Evolutionary conservation across 2,329 filamentous ascomycete species (phyloP).

Genomic region (Magnaporthiopsis rhizophila): DNA sequence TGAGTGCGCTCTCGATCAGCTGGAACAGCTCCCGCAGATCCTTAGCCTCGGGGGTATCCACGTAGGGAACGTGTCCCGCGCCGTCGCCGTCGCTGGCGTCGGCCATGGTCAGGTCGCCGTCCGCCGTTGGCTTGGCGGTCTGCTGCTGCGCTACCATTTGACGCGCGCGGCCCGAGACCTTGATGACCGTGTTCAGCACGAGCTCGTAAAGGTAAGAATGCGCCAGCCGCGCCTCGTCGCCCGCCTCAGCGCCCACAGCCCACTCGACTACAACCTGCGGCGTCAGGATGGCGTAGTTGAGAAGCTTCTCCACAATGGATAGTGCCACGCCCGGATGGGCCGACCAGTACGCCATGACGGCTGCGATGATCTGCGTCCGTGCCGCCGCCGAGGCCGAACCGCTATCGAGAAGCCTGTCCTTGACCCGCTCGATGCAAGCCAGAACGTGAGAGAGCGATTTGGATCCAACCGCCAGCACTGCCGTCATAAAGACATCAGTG

Average conservation of each 20-base stretch:
- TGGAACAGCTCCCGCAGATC: slow-evolving; percentile 75
- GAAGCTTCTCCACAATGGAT: slow-evolving; percentile 88
- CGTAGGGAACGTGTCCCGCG: slow-evolving; percentile 13
- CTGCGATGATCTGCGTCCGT: slow-evolving; percentile 79
- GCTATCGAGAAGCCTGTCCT: slow-evolving; percentile 75
- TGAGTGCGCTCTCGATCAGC: slow-evolving; percentile 69
- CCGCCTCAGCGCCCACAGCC: slow-evolving; percentile 56
- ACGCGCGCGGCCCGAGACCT: slow-evolving; percentile 79
- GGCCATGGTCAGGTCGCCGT: slow-evolving; percentile 29
- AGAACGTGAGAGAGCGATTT: slow-evolving; percentile 95
- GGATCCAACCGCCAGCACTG: slow-evolving; percentile 85
- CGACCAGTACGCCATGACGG: slow-evolving; percentile 87
- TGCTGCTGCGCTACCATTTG: slow-evolving; percentile 55
- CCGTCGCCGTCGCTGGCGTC: slow-evolving; percentile 4
- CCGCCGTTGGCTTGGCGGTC: slow-evolving; percentile 24
- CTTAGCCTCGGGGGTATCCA: slow-evolving; percentile 49
- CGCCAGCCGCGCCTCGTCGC: slow-evolving; percentile 59
- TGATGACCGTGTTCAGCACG: slow-evolving; percentile 77
- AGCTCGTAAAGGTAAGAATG: slow-evolving; percentile 81
- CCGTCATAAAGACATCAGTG: slow-evolving; percentile 88
- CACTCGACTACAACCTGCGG: slow-evolving; percentile 82
- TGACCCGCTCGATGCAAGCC: slow-evolving; percentile 90
- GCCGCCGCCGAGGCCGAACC: slow-evolving; percentile 68
- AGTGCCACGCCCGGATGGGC: slow-evolving; percentile 88
- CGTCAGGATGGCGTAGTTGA: slow-evolving; percentile 93